A percentile compares a stretch with the other conserved stretches of the same genome.
phyloP scores from a whole-genome alignment of 805 yeast genomes.

The Yarrowia sp. region DNA sequence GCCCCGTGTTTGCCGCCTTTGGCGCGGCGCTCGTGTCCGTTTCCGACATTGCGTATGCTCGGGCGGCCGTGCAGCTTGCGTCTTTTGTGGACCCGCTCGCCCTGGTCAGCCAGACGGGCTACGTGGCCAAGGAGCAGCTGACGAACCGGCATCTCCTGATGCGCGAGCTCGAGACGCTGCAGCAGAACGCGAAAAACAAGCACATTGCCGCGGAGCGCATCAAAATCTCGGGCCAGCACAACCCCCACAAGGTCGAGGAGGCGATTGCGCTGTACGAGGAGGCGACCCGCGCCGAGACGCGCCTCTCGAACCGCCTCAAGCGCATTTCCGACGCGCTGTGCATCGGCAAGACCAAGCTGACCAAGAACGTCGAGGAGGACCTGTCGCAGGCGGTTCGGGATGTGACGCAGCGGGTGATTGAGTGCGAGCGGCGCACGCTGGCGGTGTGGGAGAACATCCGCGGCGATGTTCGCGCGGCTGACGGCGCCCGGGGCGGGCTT shows the following conservation, averaged over 20 bases:
- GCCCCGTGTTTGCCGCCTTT: constrained; percentile 62
- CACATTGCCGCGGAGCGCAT: constrained; percentile 68
- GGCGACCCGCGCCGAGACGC: constrained; percentile 73
- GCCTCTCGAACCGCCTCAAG: constrained; percentile 70
- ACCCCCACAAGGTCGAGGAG: constrained; percentile 87
- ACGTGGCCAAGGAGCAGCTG: constrained; percentile 83
- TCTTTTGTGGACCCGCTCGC: constrained; percentile 72
- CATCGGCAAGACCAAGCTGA: constrained; percentile 62
- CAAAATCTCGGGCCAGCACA: constrained; percentile 70
- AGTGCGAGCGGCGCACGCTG: constrained; percentile 78
- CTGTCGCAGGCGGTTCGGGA: constrained; percentile 55
- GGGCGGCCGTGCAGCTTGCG: constrained; percentile 69
- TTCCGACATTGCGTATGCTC: constrained; percentile 64
- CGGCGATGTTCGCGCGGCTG: constrained; percentile 69
- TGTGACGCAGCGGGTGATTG: constrained; percentile 69
- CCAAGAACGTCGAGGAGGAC: constrained; percentile 56
- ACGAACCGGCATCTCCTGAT: constrained; percentile 89
- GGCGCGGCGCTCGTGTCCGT: constrained; percentile 42
- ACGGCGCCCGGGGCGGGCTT: constrained; percentile 67
- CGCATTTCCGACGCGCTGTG: constrained; percentile 84
- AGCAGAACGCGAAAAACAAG: constrained; percentile 63
- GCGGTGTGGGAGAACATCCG: constrained; percentile 69
- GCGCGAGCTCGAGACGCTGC: constrained; percentile 83
- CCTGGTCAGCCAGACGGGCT: constrained; percentile 68
- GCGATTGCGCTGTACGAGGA: constrained; percentile 76